These are phyloP conservation scores for Aspergillus sp. DNA, from an alignment of 2,329 filamentous ascomycete genomes.

Conservation along the genomic window DNA sequence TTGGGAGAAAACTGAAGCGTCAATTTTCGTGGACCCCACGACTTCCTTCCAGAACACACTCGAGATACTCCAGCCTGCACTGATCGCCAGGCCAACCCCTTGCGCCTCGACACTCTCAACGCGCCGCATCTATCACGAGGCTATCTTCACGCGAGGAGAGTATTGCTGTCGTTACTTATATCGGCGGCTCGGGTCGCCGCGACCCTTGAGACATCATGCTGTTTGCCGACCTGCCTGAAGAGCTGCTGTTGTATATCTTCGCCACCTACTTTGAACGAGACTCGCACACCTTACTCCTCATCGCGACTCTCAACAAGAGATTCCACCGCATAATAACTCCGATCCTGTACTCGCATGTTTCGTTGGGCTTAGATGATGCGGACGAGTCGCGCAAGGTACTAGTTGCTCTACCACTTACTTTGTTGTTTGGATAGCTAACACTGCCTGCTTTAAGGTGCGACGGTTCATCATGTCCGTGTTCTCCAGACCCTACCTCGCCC, in stretches of 20 bases:
- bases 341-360: constrained; percentile 7
- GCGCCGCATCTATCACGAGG: neutral
- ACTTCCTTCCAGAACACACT: neutral
- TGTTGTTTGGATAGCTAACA: neutral
- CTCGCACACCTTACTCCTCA: neutral
- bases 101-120: neutral
- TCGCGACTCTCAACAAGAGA: constrained; percentile 2
- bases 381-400: constrained; percentile 10
- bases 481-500: constrained; percentile 4
- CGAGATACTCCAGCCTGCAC: neutral
- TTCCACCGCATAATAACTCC: constrained; percentile 1
- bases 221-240: constrained; percentile 6
- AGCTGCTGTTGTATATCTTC: constrained; percentile 3
- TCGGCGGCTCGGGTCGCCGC: neutral
- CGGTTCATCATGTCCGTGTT: constrained; percentile 6
- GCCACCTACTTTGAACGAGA: neutral
- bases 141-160: neutral
- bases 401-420: neutral
- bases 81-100: neutral
- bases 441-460: neutral
- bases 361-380: neutral
- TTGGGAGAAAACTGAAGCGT: neutral
- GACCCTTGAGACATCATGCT: constrained; percentile 2
- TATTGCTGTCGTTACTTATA: neutral
- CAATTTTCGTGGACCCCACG: neutral